A percentile compares a stretch with the other conserved stretches of the same genome.
These are phyloP conservation scores for Lachnellula hyalina DNA, from an alignment of 2,329 filamentous ascomycete species.

Conservation along the genomic window DNA sequence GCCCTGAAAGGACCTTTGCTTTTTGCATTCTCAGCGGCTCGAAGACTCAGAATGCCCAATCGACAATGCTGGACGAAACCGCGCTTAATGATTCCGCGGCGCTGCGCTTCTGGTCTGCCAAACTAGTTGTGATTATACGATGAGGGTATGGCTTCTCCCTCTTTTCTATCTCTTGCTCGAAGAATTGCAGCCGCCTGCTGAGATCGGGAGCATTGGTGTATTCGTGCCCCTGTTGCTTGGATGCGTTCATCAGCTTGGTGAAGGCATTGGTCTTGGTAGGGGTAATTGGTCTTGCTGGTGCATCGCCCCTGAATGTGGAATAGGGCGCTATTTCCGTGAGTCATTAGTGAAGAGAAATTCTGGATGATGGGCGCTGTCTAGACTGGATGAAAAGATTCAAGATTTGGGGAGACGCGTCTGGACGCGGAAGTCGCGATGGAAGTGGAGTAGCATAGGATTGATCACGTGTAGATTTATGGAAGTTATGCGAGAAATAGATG, in stretches of 20 bases:
- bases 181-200: not conserved
- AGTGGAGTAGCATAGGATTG: not conserved
- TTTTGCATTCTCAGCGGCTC: too few relatives aligned
- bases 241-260: slow-evolving; percentile 10
- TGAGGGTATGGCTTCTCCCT: not conserved
- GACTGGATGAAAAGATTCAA: not conserved
- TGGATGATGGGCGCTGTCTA: not conserved
- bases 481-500: not conserved
- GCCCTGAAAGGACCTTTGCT: too few relatives aligned
- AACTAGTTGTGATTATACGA: too few relatives aligned
- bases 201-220: not conserved
- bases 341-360: not conserved
- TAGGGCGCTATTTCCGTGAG: not conserved
- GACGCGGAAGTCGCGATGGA: not conserved
- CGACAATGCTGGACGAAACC: too few relatives aligned
- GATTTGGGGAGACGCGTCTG: not conserved
- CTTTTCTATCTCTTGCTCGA: not conserved
- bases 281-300: not conserved
- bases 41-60: too few relatives aligned
- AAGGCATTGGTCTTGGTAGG: slow-evolving; percentile 6
- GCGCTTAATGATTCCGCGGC: too few relatives aligned
- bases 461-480: not conserved
- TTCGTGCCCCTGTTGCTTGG: slow-evolving; percentile 1
- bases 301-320: not conserved
- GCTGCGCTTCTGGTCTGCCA: too few relatives aligned